phyloP scores from a whole-genome alignment of 192 early-diverging fungal genomes.

The Anaeromyces robustus region DNA sequence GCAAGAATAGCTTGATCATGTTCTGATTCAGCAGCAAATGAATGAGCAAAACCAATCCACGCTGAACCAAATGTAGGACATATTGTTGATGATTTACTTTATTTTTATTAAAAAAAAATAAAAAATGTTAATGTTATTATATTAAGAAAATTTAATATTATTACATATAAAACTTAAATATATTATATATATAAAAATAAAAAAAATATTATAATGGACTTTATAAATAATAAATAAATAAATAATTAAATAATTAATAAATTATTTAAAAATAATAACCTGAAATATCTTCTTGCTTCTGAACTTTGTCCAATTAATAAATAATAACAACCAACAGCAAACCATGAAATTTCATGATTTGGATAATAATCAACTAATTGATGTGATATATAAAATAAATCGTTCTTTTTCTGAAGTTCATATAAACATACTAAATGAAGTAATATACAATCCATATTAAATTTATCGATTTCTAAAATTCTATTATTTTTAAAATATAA shows the following conservation, averaged over 20 bases:
- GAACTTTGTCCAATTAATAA: conserved; percentile 32
- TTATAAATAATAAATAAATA: background rate
- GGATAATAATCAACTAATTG: conserved; percentile 48
- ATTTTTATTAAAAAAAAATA: no score
- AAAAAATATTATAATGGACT: no score
- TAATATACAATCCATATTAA: conserved; percentile 37
- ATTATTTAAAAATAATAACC: conserved; percentile 8
- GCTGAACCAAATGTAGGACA: conserved; percentile 45
- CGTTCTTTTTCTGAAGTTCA: conserved; percentile 39
- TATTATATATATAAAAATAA: no score
- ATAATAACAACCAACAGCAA: conserved; percentile 67
- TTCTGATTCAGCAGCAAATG: conserved; percentile 57
- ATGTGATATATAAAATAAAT: conserved; percentile 58
- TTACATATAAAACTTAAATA: no score
- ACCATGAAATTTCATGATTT: conserved; percentile 46
- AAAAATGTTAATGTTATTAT: no score
- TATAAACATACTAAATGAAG: conserved; percentile 51
- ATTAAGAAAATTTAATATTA: no score
- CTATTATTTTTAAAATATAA: conserved; percentile 19
- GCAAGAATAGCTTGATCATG: conserved; percentile 62
- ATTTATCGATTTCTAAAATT: conserved; percentile 36
- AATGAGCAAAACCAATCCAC: conserved; percentile 69
- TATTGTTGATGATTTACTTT: conserved; percentile 35
- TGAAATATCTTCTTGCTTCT: conserved; percentile 51
- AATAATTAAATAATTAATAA: conserved; percentile 2